Conservation (phyloP, 2,329 filamentous ascomycete species). For the Colletotrichum filicis region DNA sequence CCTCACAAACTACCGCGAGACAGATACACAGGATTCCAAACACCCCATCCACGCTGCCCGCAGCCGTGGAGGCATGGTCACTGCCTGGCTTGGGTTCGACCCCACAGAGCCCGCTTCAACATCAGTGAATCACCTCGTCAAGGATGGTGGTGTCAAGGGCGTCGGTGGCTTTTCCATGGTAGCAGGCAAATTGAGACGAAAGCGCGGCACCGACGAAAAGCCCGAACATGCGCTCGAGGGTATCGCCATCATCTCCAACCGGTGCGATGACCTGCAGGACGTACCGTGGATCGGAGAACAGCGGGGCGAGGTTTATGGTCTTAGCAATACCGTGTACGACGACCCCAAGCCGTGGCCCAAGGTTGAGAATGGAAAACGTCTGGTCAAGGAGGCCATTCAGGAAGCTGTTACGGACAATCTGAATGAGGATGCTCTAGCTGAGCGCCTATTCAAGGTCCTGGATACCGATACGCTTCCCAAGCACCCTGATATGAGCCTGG, state of each 20-base stretch:
- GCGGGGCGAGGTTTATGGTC: constrained; percentile 63
- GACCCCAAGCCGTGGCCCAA: constrained; percentile 70
- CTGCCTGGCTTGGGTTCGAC: constrained; percentile 66
- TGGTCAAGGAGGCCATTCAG: constrained; percentile 56
- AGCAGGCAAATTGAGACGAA: constrained; percentile 67
- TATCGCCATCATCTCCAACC: constrained; percentile 72
- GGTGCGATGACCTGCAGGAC: constrained; percentile 61
- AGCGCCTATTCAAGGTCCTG: constrained; percentile 64
- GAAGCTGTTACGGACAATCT: constrained; percentile 49
- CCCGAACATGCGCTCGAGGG: constrained; percentile 50
- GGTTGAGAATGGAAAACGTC: constrained; percentile 61
- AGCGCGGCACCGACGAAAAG: constrained; percentile 26
- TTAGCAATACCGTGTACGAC: constrained; percentile 72
- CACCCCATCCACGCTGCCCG: constrained; percentile 65
- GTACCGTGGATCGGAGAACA: constrained; percentile 68
- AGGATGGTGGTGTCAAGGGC: constrained; percentile 64
- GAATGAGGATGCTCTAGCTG: constrained; percentile 60
- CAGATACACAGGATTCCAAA: constrained; percentile 56
- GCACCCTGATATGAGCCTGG: constrained; percentile 54
- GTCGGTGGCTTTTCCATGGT: constrained; percentile 75
- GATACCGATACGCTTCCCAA: constrained; percentile 67
- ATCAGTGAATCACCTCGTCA: constrained; percentile 64
- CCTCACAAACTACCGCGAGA: constrained; percentile 75
- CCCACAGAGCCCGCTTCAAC: constrained; percentile 58
- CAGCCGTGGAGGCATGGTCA: constrained; percentile 73